Percentiles rank a stretch among this genome's conserved stretches.
phyloP scores from a whole-genome alignment of 352 stramenopile species.

The Phytophthora foliorum region DNA sequence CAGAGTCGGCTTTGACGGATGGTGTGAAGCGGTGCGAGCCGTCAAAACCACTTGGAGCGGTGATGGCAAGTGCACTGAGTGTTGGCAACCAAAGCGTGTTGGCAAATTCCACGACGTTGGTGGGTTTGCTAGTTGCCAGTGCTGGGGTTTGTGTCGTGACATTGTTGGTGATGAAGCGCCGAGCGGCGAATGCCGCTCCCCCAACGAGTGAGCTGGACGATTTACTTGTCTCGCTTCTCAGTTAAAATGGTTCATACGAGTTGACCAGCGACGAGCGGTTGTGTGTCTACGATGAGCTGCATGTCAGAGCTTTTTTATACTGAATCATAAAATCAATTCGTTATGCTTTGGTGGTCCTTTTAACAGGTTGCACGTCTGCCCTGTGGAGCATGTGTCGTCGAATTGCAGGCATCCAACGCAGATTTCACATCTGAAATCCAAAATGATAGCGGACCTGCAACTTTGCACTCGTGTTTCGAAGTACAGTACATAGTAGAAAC shows the following conservation, averaged over 20 bases:
- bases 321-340: not conserved
- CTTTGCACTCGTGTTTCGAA: too few species aligned
- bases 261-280: not conserved
- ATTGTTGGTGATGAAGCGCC: constrained; percentile 20
- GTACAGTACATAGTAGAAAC: too few species aligned
- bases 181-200: not conserved
- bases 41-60: not conserved
- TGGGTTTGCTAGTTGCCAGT: constrained; percentile 12
- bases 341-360: not conserved
- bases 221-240: not conserved
- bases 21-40: constrained; percentile 24
- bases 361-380: too few species aligned
- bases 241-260: not conserved
- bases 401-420: too few species aligned
- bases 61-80: constrained; percentile 5
- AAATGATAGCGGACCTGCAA: too few species aligned
- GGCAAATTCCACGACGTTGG: not conserved
- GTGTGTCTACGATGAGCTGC: too few species aligned
- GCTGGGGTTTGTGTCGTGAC: constrained; percentile 10
- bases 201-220: not conserved
- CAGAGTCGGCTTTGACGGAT: constrained; percentile 3
- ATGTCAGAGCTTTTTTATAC: not conserved
- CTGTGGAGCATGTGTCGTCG: too few species aligned
- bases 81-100: not conserved
- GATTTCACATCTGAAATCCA: too few species aligned